These are phyloP conservation scores for Pythium aristosporum DNA, from an alignment of 352 stramenopile species.

Conservation along the genomic window DNA sequence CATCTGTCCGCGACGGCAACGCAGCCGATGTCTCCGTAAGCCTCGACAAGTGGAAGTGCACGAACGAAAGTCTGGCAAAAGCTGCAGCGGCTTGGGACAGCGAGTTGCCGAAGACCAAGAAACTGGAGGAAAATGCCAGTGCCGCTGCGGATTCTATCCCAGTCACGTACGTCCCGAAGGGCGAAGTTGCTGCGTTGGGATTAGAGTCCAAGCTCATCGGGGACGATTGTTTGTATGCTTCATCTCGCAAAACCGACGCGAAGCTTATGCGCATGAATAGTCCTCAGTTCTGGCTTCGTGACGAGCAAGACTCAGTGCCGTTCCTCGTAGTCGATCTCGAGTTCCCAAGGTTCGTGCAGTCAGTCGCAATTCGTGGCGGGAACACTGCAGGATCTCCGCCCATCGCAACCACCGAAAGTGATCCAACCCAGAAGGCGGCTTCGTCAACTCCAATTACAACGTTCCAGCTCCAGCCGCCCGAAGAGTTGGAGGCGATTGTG, in stretches of 20 bases:
- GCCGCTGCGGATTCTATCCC: slow-evolving; percentile 13
- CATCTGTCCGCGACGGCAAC: not conserved
- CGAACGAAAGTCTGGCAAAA: slow-evolving; percentile 33
- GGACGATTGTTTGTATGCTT: slow-evolving; percentile 57
- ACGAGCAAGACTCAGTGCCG: slow-evolving; percentile 48
- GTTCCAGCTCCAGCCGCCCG: slow-evolving; percentile 43
- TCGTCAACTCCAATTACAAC: slow-evolving; percentile 25
- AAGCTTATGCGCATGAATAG: slow-evolving; percentile 62
- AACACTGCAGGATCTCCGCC: slow-evolving; percentile 25
- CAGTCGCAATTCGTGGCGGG: slow-evolving; percentile 58
- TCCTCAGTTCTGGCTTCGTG: slow-evolving; percentile 54
- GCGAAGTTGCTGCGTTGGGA: slow-evolving; percentile 50
- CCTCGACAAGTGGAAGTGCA: slow-evolving; percentile 35
- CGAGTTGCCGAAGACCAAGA: slow-evolving; percentile 30
- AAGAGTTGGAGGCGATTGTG: slow-evolving; percentile 34
- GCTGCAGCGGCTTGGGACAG: slow-evolving; percentile 39
- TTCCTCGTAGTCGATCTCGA: slow-evolving; percentile 74
- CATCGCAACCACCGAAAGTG: slow-evolving; percentile 3
- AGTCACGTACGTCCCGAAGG: slow-evolving; percentile 41
- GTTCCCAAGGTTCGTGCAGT: slow-evolving; percentile 62
- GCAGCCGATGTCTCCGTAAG: slow-evolving; percentile 5
- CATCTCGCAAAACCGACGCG: slow-evolving; percentile 54
- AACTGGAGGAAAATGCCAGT: slow-evolving; percentile 15
- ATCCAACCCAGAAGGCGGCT: not conserved
- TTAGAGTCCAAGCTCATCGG: slow-evolving; percentile 59